A percentile compares a stretch with the other conserved stretches of the same genome.
Conservation (phyloP, 352 stramenopile species). For the Phytophthora sojae region DNA sequence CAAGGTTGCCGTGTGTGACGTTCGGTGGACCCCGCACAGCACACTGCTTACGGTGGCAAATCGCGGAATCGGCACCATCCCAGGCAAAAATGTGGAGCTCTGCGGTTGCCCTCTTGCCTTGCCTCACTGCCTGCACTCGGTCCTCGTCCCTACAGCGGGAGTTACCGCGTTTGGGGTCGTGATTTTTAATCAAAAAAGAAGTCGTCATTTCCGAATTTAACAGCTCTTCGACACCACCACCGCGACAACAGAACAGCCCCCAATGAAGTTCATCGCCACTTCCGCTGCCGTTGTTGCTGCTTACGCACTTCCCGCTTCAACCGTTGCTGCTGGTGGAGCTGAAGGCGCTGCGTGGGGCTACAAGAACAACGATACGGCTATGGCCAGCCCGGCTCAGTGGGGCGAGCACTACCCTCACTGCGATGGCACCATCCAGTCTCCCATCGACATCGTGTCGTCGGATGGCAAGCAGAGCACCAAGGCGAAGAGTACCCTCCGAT, state of each 20-base stretch:
- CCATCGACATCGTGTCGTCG: constrained; percentile 36
- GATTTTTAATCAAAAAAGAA: constrained; percentile 15
- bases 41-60: not conserved
- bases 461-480: constrained; percentile 8
- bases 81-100: not conserved
- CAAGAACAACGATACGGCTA: constrained; percentile 1
- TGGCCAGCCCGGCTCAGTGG: constrained; percentile 12
- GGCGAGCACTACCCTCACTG: constrained; percentile 16
- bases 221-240: not conserved
- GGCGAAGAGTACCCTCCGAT: constrained; percentile 17
- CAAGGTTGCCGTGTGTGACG: not conserved
- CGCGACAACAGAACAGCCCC: not conserved
- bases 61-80: not conserved
- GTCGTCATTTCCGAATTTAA: constrained; percentile 18
- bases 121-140: not conserved
- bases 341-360: constrained; percentile 26
- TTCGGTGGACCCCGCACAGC: not conserved
- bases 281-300: constrained; percentile 7
- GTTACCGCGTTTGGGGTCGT: not conserved
- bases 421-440: constrained; percentile 30
- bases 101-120: not conserved
- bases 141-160: not conserved
- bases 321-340: constrained; percentile 7
- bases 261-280: constrained; percentile 27
- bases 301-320: constrained; percentile 11